These are phyloP conservation scores for Wallemia ichthyophaga DNA, from an alignment of 1,284 basidiomycete species.

Conservation along the genomic window DNA sequence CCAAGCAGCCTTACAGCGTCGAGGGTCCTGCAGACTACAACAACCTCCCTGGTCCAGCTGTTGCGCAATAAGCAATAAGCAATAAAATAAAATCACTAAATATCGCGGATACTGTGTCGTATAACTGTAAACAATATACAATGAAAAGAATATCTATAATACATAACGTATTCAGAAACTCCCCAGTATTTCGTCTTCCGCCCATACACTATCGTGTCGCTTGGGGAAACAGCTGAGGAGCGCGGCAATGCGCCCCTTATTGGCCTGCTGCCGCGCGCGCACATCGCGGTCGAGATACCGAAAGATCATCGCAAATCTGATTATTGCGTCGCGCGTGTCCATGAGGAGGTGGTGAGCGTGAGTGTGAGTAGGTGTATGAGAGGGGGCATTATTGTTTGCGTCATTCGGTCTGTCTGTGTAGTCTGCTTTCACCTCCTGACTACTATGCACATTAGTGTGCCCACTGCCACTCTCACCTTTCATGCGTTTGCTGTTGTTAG, in stretches of 20 bases:
- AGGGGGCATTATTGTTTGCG: no score
- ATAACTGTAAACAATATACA: not conserved
- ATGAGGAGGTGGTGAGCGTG: not conserved
- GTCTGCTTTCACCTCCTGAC: no score
- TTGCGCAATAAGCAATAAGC: not conserved
- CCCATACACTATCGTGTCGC: not conserved
- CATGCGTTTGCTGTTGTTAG: not conserved
- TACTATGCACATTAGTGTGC: no score
- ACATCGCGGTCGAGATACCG: not conserved
- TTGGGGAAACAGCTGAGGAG: not conserved
- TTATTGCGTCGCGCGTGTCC: not conserved
- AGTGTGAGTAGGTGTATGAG: no score
- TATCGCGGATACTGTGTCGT: not conserved
- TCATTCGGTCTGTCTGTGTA: no score
- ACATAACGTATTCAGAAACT: not conserved
- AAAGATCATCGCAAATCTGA: not conserved
- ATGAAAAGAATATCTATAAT: no score
- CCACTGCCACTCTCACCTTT: not conserved
- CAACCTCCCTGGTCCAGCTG: not conserved
- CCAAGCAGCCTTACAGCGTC: not conserved
- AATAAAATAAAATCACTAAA: no score
- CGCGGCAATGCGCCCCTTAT: not conserved
- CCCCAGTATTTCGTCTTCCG: not conserved
- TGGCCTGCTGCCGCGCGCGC: not conserved
- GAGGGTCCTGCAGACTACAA: not conserved